These are phyloP conservation scores for Rhizophagus clarus DNA, from an alignment of 192 early-diverging fungal genomes.

Conservation along the genomic window DNA sequence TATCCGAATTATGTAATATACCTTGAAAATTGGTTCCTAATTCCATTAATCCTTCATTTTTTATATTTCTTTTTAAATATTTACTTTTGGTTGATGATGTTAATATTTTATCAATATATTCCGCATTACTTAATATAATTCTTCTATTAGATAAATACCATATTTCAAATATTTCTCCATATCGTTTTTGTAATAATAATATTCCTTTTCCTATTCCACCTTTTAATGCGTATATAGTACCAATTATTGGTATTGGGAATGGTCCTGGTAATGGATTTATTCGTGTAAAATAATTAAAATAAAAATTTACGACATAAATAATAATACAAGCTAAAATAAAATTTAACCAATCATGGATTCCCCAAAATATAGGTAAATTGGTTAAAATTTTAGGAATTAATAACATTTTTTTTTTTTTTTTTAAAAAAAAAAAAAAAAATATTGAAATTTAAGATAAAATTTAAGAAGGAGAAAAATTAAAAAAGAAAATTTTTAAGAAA, in stretches of 20 bases:
- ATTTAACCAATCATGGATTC: too few species aligned
- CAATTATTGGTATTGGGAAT: background rate
- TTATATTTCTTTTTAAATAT: background rate
- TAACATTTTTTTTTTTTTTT: too few species aligned
- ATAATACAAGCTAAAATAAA: background rate
- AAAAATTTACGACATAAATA: background rate
- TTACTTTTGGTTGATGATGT: background rate
- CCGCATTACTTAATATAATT: background rate
- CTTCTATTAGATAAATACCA: background rate
- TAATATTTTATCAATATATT: background rate
- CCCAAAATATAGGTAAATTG: too few species aligned
- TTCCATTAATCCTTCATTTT: background rate
- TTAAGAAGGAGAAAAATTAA: too few species aligned
- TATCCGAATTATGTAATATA: background rate
- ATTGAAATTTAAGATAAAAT: too few species aligned
- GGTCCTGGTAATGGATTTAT: background rate
- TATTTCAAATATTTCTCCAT: constrained; percentile 3
- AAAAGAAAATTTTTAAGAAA: too few species aligned
- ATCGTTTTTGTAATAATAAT: background rate
- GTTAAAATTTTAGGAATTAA: too few species aligned
- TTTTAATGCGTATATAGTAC: background rate
- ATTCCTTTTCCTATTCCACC: background rate
- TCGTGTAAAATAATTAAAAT: background rate
- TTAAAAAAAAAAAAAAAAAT: too few species aligned
- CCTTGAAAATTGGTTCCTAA: background rate